A percentile compares a stretch with the other conserved stretches of the same genome.
Evolutionary conservation across 2,329 filamentous ascomycete genomes (phyloP).

Genomic region (Uncinocarpus reesii): DNA sequence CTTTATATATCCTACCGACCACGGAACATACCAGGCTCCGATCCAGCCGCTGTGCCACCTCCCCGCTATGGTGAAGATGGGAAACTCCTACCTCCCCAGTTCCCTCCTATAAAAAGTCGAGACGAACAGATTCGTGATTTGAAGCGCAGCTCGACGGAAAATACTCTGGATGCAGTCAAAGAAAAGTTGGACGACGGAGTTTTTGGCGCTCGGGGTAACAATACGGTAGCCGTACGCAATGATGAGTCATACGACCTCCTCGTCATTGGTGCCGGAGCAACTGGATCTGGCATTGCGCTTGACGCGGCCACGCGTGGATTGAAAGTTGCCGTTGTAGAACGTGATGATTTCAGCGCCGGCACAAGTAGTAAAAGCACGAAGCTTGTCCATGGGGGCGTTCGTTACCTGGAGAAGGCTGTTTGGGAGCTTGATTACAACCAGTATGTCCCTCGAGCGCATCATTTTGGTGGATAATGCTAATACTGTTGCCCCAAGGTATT

Average conservation of each 20-base stretch:
- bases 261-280: conserved; percentile 69
- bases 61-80: conserved; percentile 51
- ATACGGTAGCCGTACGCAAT: conserved; percentile 21
- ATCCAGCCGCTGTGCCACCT: conserved; percentile 53
- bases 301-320: conserved; percentile 70
- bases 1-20: conserved; percentile 55
- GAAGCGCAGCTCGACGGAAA: conserved; percentile 20
- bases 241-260: conserved; percentile 62
- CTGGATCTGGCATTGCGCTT: conserved; percentile 68
- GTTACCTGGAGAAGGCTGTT: conserved; percentile 77
- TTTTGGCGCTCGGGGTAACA: background rate
- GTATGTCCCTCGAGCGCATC: conserved; percentile 31
- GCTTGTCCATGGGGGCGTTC: conserved; percentile 72
- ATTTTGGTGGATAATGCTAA: background rate
- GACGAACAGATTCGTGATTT: conserved; percentile 44
- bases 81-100: conserved; percentile 45
- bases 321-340: conserved; percentile 69
- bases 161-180: background rate
- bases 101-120: conserved; percentile 42
- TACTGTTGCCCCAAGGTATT: conserved; percentile 35
- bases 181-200: background rate
- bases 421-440: conserved; percentile 78
- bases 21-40: conserved; percentile 53
- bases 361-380: conserved; percentile 84
- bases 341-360: conserved; percentile 71